These are phyloP conservation scores for Entonaema liquescens DNA, from an alignment of 495 filamentous ascomycete genomes.

Conservation along the genomic window DNA sequence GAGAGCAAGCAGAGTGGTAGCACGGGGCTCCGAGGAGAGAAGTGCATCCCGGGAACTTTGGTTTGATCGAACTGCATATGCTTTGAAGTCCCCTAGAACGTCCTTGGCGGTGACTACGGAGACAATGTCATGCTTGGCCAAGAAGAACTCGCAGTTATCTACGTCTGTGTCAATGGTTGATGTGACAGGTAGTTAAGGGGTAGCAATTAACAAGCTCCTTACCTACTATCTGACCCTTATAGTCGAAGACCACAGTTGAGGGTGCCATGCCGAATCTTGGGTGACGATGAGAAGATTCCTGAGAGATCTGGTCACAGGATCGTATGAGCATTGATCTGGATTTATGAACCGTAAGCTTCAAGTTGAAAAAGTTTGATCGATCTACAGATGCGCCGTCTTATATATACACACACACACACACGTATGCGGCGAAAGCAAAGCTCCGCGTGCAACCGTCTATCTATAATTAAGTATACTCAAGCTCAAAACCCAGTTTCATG, in stretches of 20 bases:
- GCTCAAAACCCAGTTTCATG: constrained; percentile 27
- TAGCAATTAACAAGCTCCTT: constrained; percentile 4
- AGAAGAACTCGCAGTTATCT: constrained; percentile 56
- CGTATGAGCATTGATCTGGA: constrained; percentile 34
- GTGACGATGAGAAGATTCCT: constrained; percentile 5
- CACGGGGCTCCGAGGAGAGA: constrained; percentile 41
- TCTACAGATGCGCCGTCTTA: constrained; percentile 26
- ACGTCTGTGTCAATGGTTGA: constrained; percentile 2
- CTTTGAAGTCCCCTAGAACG: constrained; percentile 45
- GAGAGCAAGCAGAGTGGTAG: constrained; percentile 37
- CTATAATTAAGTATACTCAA: constrained; percentile 7
- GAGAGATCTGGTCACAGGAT: constrained; percentile 11
- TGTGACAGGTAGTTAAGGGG: not conserved
- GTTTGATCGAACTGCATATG: constrained; percentile 44
- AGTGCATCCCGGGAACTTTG: constrained; percentile 44
- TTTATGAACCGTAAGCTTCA: constrained; percentile 20
- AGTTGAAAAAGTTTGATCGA: constrained; percentile 7
- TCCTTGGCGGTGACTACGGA: constrained; percentile 49
- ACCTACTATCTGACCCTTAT: constrained; percentile 40
- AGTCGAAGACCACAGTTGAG: constrained; percentile 15
- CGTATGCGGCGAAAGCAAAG: constrained; percentile 5
- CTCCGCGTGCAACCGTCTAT: constrained; percentile 25
- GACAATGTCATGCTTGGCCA: constrained; percentile 38
- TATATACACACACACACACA: constrained; percentile 32
- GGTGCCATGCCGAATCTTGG: constrained; percentile 22